Conservation (phyloP, 2,329 filamentous ascomycete genomes). For the Aspergillus latus region DNA sequence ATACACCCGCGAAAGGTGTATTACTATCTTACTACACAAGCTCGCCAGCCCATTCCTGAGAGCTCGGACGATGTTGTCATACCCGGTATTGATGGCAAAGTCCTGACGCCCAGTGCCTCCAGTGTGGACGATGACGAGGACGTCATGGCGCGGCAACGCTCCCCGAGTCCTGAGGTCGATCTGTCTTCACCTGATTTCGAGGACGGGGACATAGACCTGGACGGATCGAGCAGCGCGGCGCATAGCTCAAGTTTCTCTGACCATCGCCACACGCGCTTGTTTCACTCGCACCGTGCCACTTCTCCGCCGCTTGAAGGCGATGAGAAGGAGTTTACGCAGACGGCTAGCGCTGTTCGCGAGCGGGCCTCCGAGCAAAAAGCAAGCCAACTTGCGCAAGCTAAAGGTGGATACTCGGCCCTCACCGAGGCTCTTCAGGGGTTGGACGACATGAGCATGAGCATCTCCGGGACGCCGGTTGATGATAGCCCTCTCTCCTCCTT, state of each 20-base stretch:
- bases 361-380: slow-evolving; percentile 46
- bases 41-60: slow-evolving; percentile 77
- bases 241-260: slow-evolving; percentile 52
- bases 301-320: slow-evolving; percentile 90
- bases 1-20: slow-evolving; percentile 93
- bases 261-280: slow-evolving; percentile 55
- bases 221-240: slow-evolving; percentile 57
- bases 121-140: slow-evolving; percentile 69
- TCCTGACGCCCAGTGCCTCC: slow-evolving; percentile 83
- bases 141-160: slow-evolving; percentile 56
- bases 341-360: slow-evolving; percentile 76
- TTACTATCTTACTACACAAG: slow-evolving; percentile 89
- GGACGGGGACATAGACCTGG: slow-evolving; percentile 58
- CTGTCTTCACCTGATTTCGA: slow-evolving; percentile 85
- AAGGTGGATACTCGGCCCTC: slow-evolving; percentile 35
- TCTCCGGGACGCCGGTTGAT: slow-evolving; percentile 33
- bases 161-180: slow-evolving; percentile 87
- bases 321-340: slow-evolving; percentile 95
- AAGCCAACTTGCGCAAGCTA: slow-evolving; percentile 25
- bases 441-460: slow-evolving; percentile 30
- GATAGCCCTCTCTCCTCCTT: slow-evolving; percentile 33
- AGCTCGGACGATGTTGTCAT: slow-evolving; percentile 54
- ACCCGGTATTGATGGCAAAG: slow-evolving; percentile 54
- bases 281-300: slow-evolving; percentile 68
- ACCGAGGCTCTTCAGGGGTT: slow-evolving; percentile 47